Evolutionary conservation across 345 rosid genomes (phyloP).

Genomic region (Stellera chamaejasme): DNA sequence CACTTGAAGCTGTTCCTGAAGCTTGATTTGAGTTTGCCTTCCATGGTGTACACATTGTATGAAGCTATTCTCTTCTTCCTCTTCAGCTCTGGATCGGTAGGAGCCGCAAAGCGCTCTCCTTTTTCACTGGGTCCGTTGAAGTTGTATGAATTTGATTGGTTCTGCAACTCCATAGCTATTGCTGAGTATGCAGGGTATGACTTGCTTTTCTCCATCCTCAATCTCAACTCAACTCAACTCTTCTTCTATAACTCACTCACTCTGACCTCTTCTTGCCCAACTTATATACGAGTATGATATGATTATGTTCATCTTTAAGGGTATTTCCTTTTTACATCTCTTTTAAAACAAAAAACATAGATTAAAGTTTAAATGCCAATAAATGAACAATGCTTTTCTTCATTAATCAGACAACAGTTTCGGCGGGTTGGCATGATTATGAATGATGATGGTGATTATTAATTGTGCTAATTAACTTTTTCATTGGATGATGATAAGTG

Average conservation of each 20-base stretch:
- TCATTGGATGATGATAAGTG: too few species aligned
- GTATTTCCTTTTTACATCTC: too few species aligned
- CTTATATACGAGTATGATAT: too few species aligned
- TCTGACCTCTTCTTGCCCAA: not conserved
- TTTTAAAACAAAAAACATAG: too few species aligned
- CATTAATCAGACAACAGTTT: too few species aligned
- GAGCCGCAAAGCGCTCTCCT: slow-evolving; percentile 7
- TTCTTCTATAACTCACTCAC: too few species aligned
- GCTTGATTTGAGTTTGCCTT: slow-evolving; percentile 52
- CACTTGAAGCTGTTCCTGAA: slow-evolving; percentile 54
- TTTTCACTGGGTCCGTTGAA: slow-evolving; percentile 37
- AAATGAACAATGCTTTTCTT: too few species aligned
- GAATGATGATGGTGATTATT: too few species aligned
- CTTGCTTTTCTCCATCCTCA: slow-evolving; percentile 50
- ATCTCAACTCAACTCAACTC: not conserved
- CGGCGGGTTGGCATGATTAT: too few species aligned
- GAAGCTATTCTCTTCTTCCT: slow-evolving; percentile 54
- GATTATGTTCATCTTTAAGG: too few species aligned
- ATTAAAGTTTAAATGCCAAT: too few species aligned
- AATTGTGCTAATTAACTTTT: too few species aligned
- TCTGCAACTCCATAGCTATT: slow-evolving; percentile 21
- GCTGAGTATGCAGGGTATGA: slow-evolving; percentile 37
- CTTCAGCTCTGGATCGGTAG: slow-evolving; percentile 42
- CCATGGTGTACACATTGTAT: slow-evolving; percentile 43
- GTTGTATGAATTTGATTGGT: slow-evolving; percentile 36